Base-by-base conservation (phyloP, 2,329 filamentous ascomycete genomes). In the Nemania sp. region DNA sequence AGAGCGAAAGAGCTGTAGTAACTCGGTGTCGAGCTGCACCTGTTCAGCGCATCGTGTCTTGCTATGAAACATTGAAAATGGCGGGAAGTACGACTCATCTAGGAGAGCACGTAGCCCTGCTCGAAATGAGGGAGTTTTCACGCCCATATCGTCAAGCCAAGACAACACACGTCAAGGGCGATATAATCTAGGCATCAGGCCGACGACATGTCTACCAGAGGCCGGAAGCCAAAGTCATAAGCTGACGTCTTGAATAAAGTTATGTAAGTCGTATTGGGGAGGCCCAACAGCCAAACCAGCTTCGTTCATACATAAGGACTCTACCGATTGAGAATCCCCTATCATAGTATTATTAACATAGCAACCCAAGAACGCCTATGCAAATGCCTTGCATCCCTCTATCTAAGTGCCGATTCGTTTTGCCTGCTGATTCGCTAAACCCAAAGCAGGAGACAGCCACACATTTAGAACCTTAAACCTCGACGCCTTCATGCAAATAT, bases 301-400 rank as follows among this genome's bases (percentile, higher is more conserved):
- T 52, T 54, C 11, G 41, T 58, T 49, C 24, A 47, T 60, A 29
- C 49, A 53, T 24, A 22, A 62, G 52, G 20, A 13, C 47, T 45
- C 27, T 54, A 26, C 5, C 52, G 13, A 43, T n/a, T n/a, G n/a
- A 58, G 55, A 22, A 35, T 24, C 52, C 13, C 26, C 45, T 62
- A 59, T 24, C 35, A 53, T 51, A 62, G 49, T 62, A 54, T 58
- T 62, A 54, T 58, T 57, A 41, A 41, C 26, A 51, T 49, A 41
- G 29, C 52, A 70, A 60, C 47, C 59, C 72, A 70, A 71, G 26
- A 75, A 76, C 75, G 70, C 75, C 75, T 73, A 67, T 73, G 66
- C 71, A 68, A 72, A 76, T 74, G 75, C 73, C 68, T 27, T 49
- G 38, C 56, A 55, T 60, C 32, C 67, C 64, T 57, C 69, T 64